Evolutionary conservation across 1,139 yeast genomes (phyloP), one percentile per base, ranked within the genome.

Genomic region (Zygosaccharomyces sapae): DNA sequence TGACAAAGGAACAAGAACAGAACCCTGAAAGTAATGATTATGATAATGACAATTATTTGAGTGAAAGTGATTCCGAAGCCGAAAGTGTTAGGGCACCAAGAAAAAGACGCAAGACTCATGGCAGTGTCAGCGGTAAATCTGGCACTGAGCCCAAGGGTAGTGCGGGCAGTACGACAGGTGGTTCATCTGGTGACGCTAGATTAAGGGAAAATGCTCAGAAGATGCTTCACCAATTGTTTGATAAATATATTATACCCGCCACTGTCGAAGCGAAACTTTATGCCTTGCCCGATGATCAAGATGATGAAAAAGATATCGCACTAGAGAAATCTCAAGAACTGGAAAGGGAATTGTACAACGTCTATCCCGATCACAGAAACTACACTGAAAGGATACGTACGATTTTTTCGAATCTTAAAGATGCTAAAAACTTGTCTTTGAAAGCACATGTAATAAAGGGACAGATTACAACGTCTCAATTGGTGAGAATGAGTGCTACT

Each of bases 401-500:
- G 7, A 64, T 82, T 38, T 70, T 73, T 43, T 75, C 77, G 50
- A 80, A 81, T 54, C 67, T 82, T 20, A 74, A 72, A 50, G 82
- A 79, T 55, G 65, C 65, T 33, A 79, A 79, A 56, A 79, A 80
- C 51, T 66, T 71, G 10, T 65, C 71, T 24, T 68, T 82, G 49
- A 67, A 73, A 70, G 62, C 55, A 20, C 70, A 79, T 37, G 74
- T 83, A 5, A 66, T 79, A 31, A 69, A 72, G 18, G 73, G 76
- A 20, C 68, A 70, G 30, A 65, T 82, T 29, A 63, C 75, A 0
- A 74, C 82, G 29, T 67, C 68, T 8, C 73, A 77, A 50, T 70
- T 83, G 44, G 86, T 82, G 5, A 70, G 68, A 24, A 72, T 84
- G 73, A 70, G 81, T 3, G 78, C 78, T 2, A 83, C 80, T 53